phyloP scores from a whole-genome alignment of 1,139 yeast species.

The Saccharomyces hybrid region DNA sequence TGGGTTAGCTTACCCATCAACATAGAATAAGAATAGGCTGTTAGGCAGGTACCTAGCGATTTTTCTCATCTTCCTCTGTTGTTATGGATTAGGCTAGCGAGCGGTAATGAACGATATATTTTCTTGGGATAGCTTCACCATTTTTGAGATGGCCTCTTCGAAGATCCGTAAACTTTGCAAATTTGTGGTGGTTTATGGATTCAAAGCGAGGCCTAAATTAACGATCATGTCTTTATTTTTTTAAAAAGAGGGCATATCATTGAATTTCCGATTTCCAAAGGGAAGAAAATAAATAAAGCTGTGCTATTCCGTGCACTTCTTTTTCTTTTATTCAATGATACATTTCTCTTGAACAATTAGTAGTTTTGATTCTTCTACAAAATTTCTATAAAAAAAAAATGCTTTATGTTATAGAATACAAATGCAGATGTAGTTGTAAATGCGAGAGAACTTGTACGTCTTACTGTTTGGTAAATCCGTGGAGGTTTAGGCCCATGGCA shows the following conservation, averaged over 20 bases:
- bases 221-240: slow-evolving; percentile 11
- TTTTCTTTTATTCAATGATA: slow-evolving; percentile 18
- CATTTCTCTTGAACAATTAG: slow-evolving; percentile 8
- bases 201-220: slow-evolving; percentile 65
- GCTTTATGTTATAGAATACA: not conserved
- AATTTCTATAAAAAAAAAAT: not conserved
- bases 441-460: not conserved
- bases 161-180: slow-evolving; percentile 49
- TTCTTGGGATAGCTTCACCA: not conserved
- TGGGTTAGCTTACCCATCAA: not conserved
- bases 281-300: not conserved
- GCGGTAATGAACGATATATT: not conserved
- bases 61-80: not conserved
- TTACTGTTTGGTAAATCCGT: slow-evolving; percentile 15
- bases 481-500: slow-evolving; percentile 7
- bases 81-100: not conserved
- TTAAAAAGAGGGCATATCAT: slow-evolving; percentile 16
- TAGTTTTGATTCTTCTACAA: slow-evolving; percentile 1
- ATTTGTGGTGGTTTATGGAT: slow-evolving; percentile 48
- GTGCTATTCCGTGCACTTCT: slow-evolving; percentile 1
- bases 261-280: slow-evolving; percentile 10
- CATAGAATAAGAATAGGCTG: not conserved
- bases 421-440: not conserved
- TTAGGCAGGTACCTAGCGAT: not conserved
- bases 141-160: slow-evolving; percentile 48